Evolutionary conservation across 2,329 filamentous ascomycete genomes (phyloP), one percentile per base, ranked within the genome.

Genomic region (Fusarium euwallaceae): DNA sequence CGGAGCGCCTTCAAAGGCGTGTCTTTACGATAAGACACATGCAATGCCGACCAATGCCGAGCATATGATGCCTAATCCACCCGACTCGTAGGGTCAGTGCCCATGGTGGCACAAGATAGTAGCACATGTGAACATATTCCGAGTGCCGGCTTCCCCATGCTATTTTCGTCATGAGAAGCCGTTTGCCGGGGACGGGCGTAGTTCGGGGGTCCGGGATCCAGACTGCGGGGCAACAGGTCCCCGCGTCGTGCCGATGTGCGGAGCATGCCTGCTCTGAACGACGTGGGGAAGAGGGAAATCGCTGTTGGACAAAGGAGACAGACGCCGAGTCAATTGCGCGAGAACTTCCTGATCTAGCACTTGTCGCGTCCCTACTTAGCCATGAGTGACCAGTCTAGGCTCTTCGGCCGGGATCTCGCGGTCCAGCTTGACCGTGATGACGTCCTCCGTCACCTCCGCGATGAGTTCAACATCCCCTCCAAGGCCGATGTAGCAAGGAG

Each of bases 381-480:
- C 37, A 78, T 78, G 77, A 41, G 69, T 66, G 70, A 74, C 51
- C 48, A 68, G 16, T 71, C 69, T 34, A 61, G 60, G 32, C 51
- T 41, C 48, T 66, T 58, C 14, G 69, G 70, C 10, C 67, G 65
- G 29, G 76, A 74, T 36, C 66, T 69, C 4, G 77, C 77, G 39
- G 36, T 58, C 16, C 61, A 73, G 61, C 83, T 92, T 14, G 92
- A 93, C 81, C 81, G 82, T 0, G 81, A 87, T 68, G 91, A 93
- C 77, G 82, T 86, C 14, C 82, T 93, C 36, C 82, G 82, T 12
- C 82, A 84, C 51, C 87, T 92, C 64, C 88, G 93, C 45, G 82
- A 88, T 9, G 88, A 95, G 76, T 97, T 95, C 81, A 87, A 92
- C 59, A 92, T 96, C 64, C 94, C 94, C 2, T 92, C 78, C 67